phyloP scores from a whole-genome alignment of 345 rosid genomes.

The Eucalyptus fibrosa region DNA sequence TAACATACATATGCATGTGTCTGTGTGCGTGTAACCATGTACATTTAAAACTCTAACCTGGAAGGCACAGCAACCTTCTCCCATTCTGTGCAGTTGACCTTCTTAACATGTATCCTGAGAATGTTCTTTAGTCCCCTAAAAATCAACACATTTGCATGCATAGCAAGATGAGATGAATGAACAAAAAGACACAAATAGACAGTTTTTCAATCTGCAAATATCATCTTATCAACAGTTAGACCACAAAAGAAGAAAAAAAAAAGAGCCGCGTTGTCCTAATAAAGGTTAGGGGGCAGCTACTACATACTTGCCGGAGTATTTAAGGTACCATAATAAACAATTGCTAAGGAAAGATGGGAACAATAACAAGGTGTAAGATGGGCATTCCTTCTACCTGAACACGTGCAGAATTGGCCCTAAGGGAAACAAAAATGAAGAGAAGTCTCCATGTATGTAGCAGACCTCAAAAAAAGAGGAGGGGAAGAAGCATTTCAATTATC shows the following conservation, averaged over 20 bases:
- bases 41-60: conserved; percentile 29
- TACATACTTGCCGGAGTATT: background rate
- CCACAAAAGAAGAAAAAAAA: background rate
- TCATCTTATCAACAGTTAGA: background rate
- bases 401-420: background rate
- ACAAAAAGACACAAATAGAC: background rate
- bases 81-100: conserved; percentile 81
- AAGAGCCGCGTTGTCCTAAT: background rate
- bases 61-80: conserved; percentile 79
- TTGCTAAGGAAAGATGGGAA: background rate
- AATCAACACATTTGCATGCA: background rate
- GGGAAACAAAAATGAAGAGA: background rate
- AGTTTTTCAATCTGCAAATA: background rate
- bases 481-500: background rate
- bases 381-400: background rate
- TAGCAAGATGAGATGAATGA: background rate
- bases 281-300: background rate
- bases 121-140: conserved; percentile 90
- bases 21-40: background rate
- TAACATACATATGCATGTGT: background rate
- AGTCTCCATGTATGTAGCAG: background rate
- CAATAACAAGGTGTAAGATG: background rate
- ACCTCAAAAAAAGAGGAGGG: background rate
- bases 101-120: conserved; percentile 64
- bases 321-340: background rate